Base-by-base conservation (phyloP, 2,329 filamentous ascomycete species). In the Sordariomycetes sp. region DNA sequence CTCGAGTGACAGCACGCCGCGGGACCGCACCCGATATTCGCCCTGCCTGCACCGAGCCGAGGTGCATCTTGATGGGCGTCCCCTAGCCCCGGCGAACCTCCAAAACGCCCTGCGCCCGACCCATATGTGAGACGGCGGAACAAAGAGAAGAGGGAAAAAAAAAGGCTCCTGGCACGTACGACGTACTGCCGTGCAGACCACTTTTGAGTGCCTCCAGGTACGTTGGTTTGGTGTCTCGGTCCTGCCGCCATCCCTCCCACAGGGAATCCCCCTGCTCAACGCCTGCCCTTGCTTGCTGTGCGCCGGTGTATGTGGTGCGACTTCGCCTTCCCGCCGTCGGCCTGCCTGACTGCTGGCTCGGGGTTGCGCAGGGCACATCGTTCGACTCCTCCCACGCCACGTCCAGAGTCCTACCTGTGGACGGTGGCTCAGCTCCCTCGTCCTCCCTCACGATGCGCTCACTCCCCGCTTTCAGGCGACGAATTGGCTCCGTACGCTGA, bases 401-500 rank as follows among this genome's bases (percentile, higher is more conserved):
- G 17, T 15, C 22, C 32, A 8, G 2, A 45, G 39, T n/a, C n/a
- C 39, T n/a, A n/a, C 17, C 39, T 17, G n/a, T 45, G 39, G 15
- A 5, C 39, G 8, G 39, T 17, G 39, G 15, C 39, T n/a, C n/a
- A n/a, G 13, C 13, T 45, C n/a, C 13, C 39, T n/a, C 12, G n/a
- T 52, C 58, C 25, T 24, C 51, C 20, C 50, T 28, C 50, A 15
- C 28, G 52, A 42, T 53, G 25, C 42, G 25, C 54, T 53, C 48
- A 57, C 59, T 59, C 61, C 35, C 39, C 5, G 25, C 34, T 35
- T 8, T 24, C 6, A 24, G 45, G 24, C 22, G 58, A 60, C 61
- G 54, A 60, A 61, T 35, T 57, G 50, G 42, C 51, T 52, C 57
- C 52, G 53, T 60, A 53, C 59, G 64, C 71, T 74, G 63, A 74